Conservation (phyloP, 441 rosid genomes). For the Aquilaria agallochum region DNA sequence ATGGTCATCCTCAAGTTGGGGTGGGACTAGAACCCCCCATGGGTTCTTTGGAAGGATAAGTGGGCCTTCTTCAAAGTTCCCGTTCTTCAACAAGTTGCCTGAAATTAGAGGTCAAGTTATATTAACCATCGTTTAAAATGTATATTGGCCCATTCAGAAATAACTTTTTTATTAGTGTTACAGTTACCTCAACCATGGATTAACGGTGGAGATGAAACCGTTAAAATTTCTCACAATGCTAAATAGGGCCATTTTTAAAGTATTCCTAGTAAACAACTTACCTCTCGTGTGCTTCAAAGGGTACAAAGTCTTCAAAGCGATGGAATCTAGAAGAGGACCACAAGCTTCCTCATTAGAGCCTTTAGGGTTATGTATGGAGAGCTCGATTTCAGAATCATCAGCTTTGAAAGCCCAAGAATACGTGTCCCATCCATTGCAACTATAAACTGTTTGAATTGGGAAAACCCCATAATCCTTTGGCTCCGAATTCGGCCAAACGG, state of each 20-base stretch:
- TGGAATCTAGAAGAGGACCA: conserved; percentile 70
- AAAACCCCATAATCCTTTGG: conserved; percentile 48
- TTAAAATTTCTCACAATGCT: no score
- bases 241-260: no score
- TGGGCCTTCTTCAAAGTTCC: conserved; percentile 82
- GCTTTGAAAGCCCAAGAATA: conserved; percentile 74
- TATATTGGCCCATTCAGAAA: no score
- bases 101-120: no score
- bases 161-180: no score
- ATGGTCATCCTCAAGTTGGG: conserved; percentile 70
- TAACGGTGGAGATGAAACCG: no score
- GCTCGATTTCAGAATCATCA: conserved; percentile 27
- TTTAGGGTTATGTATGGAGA: conserved; percentile 66
- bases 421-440: conserved; percentile 78
- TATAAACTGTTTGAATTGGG: conserved; percentile 75
- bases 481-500: conserved; percentile 42
- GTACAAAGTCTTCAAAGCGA: conserved; percentile 44
- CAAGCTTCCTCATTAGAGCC: conserved; percentile 61
- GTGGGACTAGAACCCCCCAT: conserved; percentile 75
- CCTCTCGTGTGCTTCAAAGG: conserved; percentile 44
- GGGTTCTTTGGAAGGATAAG: conserved; percentile 43
- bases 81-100: conserved; percentile 57
- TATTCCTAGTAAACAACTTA: conserved; percentile 3
- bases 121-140: no score
- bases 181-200: no score